A percentile compares a stretch with the other conserved stretches of the same genome.
These are phyloP conservation scores for Carex cristatella DNA, from an alignment of 176 grass and related monocot genomes.

Conservation along the genomic window DNA sequence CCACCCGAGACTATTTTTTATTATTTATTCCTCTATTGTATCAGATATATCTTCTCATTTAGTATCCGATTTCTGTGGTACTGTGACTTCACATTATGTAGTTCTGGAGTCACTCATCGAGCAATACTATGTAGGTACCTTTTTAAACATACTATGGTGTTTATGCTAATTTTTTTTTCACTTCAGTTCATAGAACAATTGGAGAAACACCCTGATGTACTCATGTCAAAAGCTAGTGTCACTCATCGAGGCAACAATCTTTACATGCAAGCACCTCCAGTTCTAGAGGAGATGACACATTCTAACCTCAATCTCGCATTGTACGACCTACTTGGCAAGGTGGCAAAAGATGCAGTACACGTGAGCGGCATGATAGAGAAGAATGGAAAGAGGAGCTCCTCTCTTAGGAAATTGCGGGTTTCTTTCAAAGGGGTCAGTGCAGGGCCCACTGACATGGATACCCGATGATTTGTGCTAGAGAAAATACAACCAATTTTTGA, in stretches of 20 bases:
- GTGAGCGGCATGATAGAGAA: conserved; percentile 53
- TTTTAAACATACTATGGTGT: background rate
- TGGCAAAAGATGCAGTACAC: conserved; percentile 44
- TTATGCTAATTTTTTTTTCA: background rate
- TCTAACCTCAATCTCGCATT: conserved; percentile 49
- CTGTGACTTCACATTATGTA: background rate
- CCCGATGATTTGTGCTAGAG: conserved; percentile 22
- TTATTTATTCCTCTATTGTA: background rate
- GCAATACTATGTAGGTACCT: background rate
- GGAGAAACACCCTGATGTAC: conserved; percentile 53
- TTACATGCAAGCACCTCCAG: conserved; percentile 86
- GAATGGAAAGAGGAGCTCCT: conserved; percentile 69
- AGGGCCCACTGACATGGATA: conserved; percentile 56
- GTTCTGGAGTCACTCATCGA: background rate
- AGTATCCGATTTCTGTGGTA: background rate
- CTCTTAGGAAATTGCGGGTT: conserved; percentile 64
- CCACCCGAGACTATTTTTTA: background rate
- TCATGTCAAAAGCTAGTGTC: conserved; percentile 69
- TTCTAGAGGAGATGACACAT: conserved; percentile 82
- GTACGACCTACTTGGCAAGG: conserved; percentile 59
- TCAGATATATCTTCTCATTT: background rate
- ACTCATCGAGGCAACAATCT: conserved; percentile 63
- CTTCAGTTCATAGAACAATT: conserved; percentile 77
- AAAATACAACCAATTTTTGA: background rate
- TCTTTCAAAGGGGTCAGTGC: conserved; percentile 45